Base-by-base conservation (phyloP, 495 filamentous ascomycete genomes). In the Trichoderma erinaceum region DNA sequence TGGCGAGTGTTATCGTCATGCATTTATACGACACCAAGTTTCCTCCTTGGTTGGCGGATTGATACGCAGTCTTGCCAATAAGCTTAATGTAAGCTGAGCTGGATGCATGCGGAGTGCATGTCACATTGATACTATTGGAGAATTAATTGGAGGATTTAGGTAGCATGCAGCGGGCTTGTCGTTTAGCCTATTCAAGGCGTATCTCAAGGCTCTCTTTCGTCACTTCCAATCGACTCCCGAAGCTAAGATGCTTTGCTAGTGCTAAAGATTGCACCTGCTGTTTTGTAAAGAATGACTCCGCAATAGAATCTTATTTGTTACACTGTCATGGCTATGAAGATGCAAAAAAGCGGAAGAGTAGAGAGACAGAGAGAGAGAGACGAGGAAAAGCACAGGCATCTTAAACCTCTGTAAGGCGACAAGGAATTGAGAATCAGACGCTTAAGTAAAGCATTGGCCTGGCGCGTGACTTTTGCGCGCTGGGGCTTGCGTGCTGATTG, bases 391-490 rank as follows among this genome's bases (percentile, higher is more conserved):
- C 32, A 35, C 6, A 38, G 4, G 35, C 35, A 38, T 38, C 7
- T 38, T 38, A 5, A 38, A 38, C 35, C 35, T 38, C 13, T 48
- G 15, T 16, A n/a, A 25, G 50, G 50, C 50, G 50, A 56, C 8
- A 16, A 21, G 50, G 21, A 56, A 25, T 5, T 56, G 0, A 21
- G n/a, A 4, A 56, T 1, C 12, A 52, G n/a, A 56, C 29, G 56
- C 56, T 61, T 32, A 61, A 61, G 56, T 61, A 61, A 61, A 61
- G 56, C 23, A 4, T 13, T 0, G 27, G 56, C 23, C 27, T 27
- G 27, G 56, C 56, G 56, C 56, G 56, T 61, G 56, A 61, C 56
- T 61, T 61, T 18, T 12, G 25, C 56, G 23, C 23, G 27, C 23
- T n/a, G 44, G 15, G 15, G n/a, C n/a, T 48, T 4, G 44, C 23